phyloP scores from a whole-genome alignment of 116 monocot genomes.

The Dioscorea cayenensis region DNA sequence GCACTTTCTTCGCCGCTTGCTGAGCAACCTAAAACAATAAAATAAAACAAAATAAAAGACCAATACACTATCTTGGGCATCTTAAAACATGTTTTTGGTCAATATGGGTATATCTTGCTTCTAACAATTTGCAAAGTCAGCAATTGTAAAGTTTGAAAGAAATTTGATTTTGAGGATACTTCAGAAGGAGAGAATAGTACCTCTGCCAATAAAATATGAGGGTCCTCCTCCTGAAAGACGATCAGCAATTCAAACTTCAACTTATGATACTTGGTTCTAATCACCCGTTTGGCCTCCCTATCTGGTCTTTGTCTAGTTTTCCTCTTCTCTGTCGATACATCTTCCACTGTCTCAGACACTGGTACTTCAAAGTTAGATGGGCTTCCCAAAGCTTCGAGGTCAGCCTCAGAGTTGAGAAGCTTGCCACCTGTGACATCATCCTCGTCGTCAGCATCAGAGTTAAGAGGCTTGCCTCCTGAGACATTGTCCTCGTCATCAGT shows the following conservation, averaged over 20 bases:
- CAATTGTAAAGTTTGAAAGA: no score
- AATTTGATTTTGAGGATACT: no score
- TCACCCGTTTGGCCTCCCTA: constrained; percentile 16
- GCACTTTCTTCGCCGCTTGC: constrained; percentile 60
- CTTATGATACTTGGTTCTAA: constrained; percentile 26
- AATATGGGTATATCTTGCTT: no score
- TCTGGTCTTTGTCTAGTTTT: constrained; percentile 3
- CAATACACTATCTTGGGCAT: no score
- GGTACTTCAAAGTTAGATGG: constrained; percentile 5
- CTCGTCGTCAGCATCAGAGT: constrained; percentile 23
- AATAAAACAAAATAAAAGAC: background rate
- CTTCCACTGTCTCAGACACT: constrained; percentile 6
- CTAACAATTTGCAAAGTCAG: no score
- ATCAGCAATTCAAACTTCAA: constrained; percentile 58
- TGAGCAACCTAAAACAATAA: constrained; percentile 54
- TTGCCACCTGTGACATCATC: constrained; percentile 31
- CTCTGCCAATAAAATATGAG: constrained; percentile 73
- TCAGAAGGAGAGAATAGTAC: constrained; percentile 22
- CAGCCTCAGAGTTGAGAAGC: constrained; percentile 3
- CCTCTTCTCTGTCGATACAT: constrained; percentile 8
- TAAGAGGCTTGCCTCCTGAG: constrained; percentile 14
- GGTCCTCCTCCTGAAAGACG: constrained; percentile 28
- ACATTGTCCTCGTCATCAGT: constrained; percentile 30
- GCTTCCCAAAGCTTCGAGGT: constrained; percentile 15
- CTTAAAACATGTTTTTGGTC: no score